These are phyloP conservation scores for Penicillium crystallinum DNA, from an alignment of 495 filamentous ascomycete species.

Conservation along the genomic window DNA sequence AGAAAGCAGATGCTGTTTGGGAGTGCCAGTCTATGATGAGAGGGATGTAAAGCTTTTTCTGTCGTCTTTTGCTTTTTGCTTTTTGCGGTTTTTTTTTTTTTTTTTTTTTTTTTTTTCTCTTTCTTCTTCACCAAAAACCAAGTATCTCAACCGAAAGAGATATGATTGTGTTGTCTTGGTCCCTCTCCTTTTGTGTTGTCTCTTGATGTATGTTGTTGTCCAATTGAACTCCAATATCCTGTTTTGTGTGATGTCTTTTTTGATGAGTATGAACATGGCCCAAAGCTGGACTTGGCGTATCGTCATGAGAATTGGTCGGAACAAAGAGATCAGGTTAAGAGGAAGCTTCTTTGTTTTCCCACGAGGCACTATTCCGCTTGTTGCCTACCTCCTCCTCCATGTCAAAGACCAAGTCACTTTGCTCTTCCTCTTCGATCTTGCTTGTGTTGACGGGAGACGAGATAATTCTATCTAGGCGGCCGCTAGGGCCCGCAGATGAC, in stretches of 20 bases:
- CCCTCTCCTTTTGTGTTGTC: conserved; percentile 11
- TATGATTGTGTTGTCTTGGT: not conserved
- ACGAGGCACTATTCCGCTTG: conserved; percentile 39
- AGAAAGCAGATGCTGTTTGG: conserved; percentile 3
- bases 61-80: not conserved
- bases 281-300: conserved; percentile 8
- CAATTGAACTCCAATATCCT: conserved; percentile 18
- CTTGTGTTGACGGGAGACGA: conserved; percentile 50
- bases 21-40: conserved; percentile 16
- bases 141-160: conserved; percentile 4
- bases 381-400: conserved; percentile 68
- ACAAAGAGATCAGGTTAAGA: conserved; percentile 13
- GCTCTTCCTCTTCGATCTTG: conserved; percentile 63
- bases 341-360: conserved; percentile 24
- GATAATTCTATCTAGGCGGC: conserved; percentile 34
- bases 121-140: not conserved
- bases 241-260: conserved; percentile 12
- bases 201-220: conserved; percentile 17
- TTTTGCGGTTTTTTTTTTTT: not conserved
- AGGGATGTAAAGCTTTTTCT: not conserved
- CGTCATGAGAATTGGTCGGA: conserved; percentile 14
- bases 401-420: conserved; percentile 68
- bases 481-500: conserved; percentile 28
- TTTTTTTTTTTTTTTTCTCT: not conserved
- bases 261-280: conserved; percentile 17